Evolutionary conservation across 345 rosid species (phyloP), one percentile per base, ranked within the genome.

Genomic region (Hypericum perforatum): DNA sequence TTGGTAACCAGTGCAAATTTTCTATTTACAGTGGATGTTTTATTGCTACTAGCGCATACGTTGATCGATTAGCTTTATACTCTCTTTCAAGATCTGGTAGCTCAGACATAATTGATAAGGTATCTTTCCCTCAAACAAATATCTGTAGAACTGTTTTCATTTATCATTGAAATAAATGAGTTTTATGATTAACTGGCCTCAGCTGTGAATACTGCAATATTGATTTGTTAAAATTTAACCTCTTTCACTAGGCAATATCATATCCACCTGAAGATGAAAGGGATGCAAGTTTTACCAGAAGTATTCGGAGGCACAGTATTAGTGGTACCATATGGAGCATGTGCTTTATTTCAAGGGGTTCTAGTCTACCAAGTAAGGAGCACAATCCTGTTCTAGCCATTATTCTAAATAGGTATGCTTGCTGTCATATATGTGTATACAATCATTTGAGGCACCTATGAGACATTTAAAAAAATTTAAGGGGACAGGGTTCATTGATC

Each of bases 301-400:
- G 63, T 67, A 37, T 46, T 39, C 78, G 60, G 40, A 73, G 63
- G 61, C 58, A 59, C 32, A 59, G 41, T 58, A 65, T 80, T 64
- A 62, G 73, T 67, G 97, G 98, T 63, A 82, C 97, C 64, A 85
- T 92, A 66, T 92, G 98, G 98, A 83, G 97, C 84, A 83, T 92
- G 87, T 85, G 97, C 76, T 92, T 92, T 74, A 76, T 92, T 66
- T 82, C 97, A 57, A 72, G 63, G 52, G 65, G 66, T 63, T 56
- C 65, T 59, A 55, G 49, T 71, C 80, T 73, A 43, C 62, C 80
- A 64, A 72, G 67, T 72, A 74, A 77, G 76, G 86, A 76, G 65
- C 78, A 76, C 50, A 82, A 68, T 77, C 85, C 97, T 49, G 74
- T 88, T 61, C 74, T 92, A 65, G 98, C 98, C 71, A 57, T 92